Evolutionary conservation across 1,139 yeast species (phyloP).

Genomic region (Yamadazyma triangularis): DNA sequence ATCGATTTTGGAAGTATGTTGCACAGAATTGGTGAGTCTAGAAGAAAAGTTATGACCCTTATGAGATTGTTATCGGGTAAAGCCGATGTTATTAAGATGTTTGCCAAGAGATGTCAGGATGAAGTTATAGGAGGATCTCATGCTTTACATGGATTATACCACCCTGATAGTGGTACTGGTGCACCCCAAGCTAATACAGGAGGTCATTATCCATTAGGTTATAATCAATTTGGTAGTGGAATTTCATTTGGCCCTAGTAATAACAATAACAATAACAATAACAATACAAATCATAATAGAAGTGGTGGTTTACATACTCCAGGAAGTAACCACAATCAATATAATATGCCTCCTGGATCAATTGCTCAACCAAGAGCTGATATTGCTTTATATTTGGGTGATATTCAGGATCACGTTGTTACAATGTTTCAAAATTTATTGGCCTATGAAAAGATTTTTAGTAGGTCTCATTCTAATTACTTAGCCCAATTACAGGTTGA

Average conservation of each 20-base stretch:
- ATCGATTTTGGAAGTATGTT: slow-evolving; percentile 68
- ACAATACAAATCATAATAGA: no score
- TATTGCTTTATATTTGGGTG: slow-evolving; percentile 86
- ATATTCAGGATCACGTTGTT: slow-evolving; percentile 95
- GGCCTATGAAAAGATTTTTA: slow-evolving; percentile 88
- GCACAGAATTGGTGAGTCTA: slow-evolving; percentile 78
- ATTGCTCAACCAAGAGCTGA: slow-evolving; percentile 72
- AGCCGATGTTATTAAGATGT: slow-evolving; percentile 96
- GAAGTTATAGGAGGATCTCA: slow-evolving; percentile 21
- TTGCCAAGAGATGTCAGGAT: slow-evolving; percentile 93
- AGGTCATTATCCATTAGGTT: slow-evolving; percentile 4
- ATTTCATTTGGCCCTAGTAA: not conserved
- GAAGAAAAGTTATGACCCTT: slow-evolving; percentile 87
- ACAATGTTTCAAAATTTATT: slow-evolving; percentile 90
- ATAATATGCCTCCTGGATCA: slow-evolving; percentile 11
- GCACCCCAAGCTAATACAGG: not conserved
- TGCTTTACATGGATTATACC: slow-evolving; percentile 7
- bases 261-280: no score
- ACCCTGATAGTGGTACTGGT: slow-evolving; percentile 7
- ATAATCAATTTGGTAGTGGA: slow-evolving; percentile 3
- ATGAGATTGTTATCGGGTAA: slow-evolving; percentile 89
- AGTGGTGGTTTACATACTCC: slow-evolving; percentile 13
- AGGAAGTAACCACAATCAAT: slow-evolving; percentile 15
- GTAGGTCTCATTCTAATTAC: slow-evolving; percentile 88
- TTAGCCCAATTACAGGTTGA: slow-evolving; percentile 93